phyloP scores from a whole-genome alignment of 495 filamentous ascomycete species.

The Bacidia rubella region DNA sequence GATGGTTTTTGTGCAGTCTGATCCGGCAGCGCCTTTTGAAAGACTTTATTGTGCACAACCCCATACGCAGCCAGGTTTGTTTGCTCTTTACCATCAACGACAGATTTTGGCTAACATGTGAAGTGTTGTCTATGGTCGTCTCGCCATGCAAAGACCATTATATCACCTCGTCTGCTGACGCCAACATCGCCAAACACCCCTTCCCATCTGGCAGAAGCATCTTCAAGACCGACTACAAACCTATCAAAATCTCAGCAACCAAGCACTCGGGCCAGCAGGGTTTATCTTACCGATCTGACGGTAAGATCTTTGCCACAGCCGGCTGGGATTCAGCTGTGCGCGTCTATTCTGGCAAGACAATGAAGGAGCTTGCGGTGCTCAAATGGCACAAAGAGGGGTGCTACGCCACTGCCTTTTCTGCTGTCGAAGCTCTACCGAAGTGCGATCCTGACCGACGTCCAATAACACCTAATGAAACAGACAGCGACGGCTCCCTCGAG shows the following conservation, averaged over 20 bases:
- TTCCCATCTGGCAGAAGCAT: slow-evolving; percentile 26
- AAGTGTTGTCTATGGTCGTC: slow-evolving; percentile 61
- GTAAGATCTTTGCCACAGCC: slow-evolving; percentile 73
- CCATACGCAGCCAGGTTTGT: slow-evolving; percentile 57
- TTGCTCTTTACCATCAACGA: background rate
- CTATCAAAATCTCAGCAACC: slow-evolving; percentile 53
- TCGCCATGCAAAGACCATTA: slow-evolving; percentile 45
- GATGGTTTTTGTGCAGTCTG: slow-evolving; percentile 36
- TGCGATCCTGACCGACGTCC: background rate
- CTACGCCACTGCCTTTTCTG: slow-evolving; percentile 72
- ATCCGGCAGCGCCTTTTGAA: slow-evolving; percentile 36
- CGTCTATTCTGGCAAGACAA: slow-evolving; percentile 66
- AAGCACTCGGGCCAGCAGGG: slow-evolving; percentile 85
- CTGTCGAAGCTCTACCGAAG: slow-evolving; percentile 17
- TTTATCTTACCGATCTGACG: slow-evolving; percentile 64
- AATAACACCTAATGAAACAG: background rate
- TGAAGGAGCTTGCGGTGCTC: slow-evolving; percentile 83
- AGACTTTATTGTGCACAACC: slow-evolving; percentile 49
- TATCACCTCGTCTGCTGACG: slow-evolving; percentile 75
- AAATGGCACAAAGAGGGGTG: slow-evolving; percentile 92
- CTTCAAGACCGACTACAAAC: slow-evolving; percentile 23
- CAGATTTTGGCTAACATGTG: background rate
- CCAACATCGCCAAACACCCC: slow-evolving; percentile 49
- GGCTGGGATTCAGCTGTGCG: slow-evolving; percentile 79
- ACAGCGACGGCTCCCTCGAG: background rate